phyloP scores from a whole-genome alignment of 306 rosid genomes.

The Pyrus communis region DNA sequence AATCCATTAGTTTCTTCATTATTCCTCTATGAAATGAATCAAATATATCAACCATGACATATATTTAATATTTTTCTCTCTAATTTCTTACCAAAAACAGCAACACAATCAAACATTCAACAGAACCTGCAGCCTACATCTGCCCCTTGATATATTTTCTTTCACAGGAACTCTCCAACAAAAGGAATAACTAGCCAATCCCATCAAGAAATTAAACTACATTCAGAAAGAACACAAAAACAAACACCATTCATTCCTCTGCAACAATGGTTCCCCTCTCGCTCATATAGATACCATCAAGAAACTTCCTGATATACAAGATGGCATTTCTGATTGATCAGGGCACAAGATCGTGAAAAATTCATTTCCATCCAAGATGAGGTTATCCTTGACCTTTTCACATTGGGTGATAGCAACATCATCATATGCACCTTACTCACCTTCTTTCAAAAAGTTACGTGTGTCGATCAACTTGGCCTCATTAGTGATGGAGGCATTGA shows the following conservation, averaged over 20 bases:
- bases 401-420: conserved; percentile 57
- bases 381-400: conserved; percentile 72
- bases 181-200: neutral
- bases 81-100: too few species aligned
- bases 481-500: conserved; percentile 56
- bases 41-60: too few species aligned
- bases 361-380: conserved; percentile 69
- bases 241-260: conserved; percentile 28
- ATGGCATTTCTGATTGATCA: conserved; percentile 84
- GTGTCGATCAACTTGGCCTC: conserved; percentile 38
- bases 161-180: conserved; percentile 6
- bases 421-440: conserved; percentile 71
- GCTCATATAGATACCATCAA: conserved; percentile 75
- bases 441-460: conserved; percentile 61
- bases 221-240: neutral
- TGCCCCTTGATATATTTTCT: too few species aligned
- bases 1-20: conserved; percentile 58
- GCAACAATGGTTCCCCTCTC: conserved; percentile 48
- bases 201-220: neutral
- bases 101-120: too few species aligned
- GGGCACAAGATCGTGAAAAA: conserved; percentile 59
- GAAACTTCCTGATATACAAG: conserved; percentile 75
- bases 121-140: too few species aligned
- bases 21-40: too few species aligned
- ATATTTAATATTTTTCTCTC: too few species aligned